Percentiles rank a stretch among this genome's conserved stretches.
Conservation (phyloP, 345 rosid genomes). For the Syzygium aqueum region DNA sequence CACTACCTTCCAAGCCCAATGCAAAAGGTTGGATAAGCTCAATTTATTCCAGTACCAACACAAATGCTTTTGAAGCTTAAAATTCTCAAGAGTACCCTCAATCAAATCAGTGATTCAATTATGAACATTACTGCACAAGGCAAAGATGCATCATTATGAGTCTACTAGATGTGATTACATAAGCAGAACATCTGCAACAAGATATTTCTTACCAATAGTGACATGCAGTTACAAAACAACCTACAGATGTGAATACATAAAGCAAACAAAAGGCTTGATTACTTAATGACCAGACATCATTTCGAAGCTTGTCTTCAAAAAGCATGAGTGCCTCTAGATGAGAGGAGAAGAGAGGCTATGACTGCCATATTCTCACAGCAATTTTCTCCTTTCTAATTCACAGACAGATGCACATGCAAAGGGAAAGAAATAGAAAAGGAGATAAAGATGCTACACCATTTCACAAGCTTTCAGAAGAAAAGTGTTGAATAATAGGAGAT, state of each 20-base stretch:
- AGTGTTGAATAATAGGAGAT: conserved; percentile 52
- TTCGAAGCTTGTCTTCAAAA: background rate
- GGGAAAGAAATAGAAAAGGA: background rate
- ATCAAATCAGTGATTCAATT: background rate
- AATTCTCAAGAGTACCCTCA: background rate
- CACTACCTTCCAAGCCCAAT: background rate
- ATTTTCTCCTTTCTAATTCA: background rate
- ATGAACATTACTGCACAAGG: background rate
- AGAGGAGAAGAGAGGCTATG: background rate
- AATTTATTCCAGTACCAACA: background rate
- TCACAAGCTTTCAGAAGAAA: conserved; percentile 40
- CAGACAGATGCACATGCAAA: background rate
- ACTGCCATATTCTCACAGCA: background rate
- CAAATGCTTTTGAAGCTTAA: background rate
- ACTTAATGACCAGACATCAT: background rate
- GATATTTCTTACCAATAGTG: background rate
- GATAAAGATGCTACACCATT: conserved; percentile 26
- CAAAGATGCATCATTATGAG: background rate
- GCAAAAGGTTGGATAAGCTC: background rate
- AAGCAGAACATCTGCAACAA: background rate
- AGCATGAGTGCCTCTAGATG: background rate
- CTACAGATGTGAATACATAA: background rate
- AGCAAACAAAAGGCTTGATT: background rate
- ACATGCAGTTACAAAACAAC: background rate
- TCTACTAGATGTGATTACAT: background rate